Evolutionary conservation across 495 filamentous ascomycete species (phyloP).

Genomic region (Darksidea phi): DNA sequence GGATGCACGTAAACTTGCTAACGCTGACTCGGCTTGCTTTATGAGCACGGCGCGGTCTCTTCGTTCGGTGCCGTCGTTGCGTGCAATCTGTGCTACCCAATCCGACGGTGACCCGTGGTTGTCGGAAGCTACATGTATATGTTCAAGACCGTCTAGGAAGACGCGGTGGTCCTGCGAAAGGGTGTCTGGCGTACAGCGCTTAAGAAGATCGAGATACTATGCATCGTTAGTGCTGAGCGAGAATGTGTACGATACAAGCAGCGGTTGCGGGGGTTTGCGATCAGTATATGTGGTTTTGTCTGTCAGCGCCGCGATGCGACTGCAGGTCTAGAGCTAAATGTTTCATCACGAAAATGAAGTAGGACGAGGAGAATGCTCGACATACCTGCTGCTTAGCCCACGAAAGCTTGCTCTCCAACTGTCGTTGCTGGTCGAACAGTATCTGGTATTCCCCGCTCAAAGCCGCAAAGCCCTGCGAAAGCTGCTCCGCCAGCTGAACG

Average conservation of each 20-base stretch:
- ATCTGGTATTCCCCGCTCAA: constrained; percentile 42
- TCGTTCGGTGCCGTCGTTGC: constrained; percentile 22
- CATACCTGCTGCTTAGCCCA: constrained; percentile 44
- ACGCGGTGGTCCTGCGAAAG: constrained; percentile 27
- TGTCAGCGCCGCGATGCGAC: constrained; percentile 55
- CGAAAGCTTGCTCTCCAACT: constrained; percentile 42
- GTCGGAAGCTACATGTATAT: background rate
- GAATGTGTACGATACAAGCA: background rate
- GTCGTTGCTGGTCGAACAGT: constrained; percentile 38
- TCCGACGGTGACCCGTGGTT: constrained; percentile 1
- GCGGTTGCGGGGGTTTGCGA: background rate
- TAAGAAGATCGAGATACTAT: constrained; percentile 43
- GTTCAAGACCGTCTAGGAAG: constrained; percentile 24
- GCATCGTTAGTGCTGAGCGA: background rate
- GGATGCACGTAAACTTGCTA: background rate
- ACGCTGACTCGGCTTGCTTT: constrained; percentile 22
- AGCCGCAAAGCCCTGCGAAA: constrained; percentile 42
- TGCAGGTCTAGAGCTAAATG: constrained; percentile 73
- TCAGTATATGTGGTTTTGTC: constrained; percentile 44
- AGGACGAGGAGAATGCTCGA: background rate
- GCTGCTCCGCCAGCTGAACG: constrained; percentile 34
- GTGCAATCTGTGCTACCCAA: constrained; percentile 26
- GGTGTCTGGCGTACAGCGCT: constrained; percentile 32
- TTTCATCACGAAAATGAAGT: constrained; percentile 54
- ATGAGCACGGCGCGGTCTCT: constrained; percentile 20